phyloP scores from a whole-genome alignment of 495 filamentous ascomycete genomes.

The Achaetomiella virescens region DNA sequence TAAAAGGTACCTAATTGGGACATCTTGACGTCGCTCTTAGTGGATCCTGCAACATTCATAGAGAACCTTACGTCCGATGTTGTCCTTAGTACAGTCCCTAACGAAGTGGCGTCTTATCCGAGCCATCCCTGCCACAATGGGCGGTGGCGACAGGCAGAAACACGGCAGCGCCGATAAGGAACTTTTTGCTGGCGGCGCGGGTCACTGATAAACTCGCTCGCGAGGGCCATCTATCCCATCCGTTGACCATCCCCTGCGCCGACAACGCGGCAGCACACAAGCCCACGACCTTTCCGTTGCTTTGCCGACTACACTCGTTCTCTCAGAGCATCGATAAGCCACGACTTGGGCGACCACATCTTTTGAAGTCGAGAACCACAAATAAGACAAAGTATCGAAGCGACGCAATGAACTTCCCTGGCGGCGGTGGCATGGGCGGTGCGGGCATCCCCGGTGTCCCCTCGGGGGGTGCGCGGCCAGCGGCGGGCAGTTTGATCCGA shows the following conservation, averaged over 20 bases:
- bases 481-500: constrained; percentile 29
- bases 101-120: too few species aligned
- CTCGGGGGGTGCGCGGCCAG: constrained; percentile 2
- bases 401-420: constrained; percentile 18
- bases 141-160: constrained; percentile 11
- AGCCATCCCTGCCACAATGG: background rate
- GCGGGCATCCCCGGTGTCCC: constrained; percentile 20
- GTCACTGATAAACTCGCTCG: background rate
- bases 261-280: background rate
- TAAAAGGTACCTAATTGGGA: too few species aligned
- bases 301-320: background rate
- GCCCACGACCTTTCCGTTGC: background rate
- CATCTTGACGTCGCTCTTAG: too few species aligned
- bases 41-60: background rate
- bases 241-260: background rate
- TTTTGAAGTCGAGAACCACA: background rate
- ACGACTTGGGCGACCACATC: background rate
- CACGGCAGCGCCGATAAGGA: constrained; percentile 4
- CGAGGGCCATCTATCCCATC: background rate
- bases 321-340: background rate
- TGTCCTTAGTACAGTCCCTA: too few species aligned
- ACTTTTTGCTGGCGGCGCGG: constrained; percentile 8
- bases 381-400: background rate
- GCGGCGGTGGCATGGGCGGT: constrained; percentile 3
- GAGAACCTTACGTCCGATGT: too few species aligned